Evolutionary conservation across 2,329 filamentous ascomycete genomes (phyloP), one percentile per base, ranked within the genome.

Genomic region (Fusarium nurragi): DNA sequence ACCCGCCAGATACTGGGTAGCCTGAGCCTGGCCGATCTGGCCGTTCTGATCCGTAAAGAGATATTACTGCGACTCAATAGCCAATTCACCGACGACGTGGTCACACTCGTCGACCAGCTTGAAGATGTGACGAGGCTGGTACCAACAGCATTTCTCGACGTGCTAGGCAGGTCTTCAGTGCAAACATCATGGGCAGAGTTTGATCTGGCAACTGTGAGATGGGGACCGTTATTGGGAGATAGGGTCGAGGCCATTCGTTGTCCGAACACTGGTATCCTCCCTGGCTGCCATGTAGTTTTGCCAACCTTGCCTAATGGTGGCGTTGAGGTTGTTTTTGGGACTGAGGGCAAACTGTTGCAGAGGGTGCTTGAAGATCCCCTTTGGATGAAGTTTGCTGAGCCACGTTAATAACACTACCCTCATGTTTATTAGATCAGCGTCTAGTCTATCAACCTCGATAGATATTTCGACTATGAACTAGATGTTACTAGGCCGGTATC

Each of bases 111-210:
- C 3, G 28, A 57, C 1, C 28, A 46, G 10, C 23, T 65, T 9
- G 48, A 56, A n/a, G 43, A 65, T 21, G 60, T 51, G 2, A 54
- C 53, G 0, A 50, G 44, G 32, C 36, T 65, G 4, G 45, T 54
- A 2, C 54, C 62, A 7, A 65, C 55, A 3, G 59, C 62, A 2
- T 65, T 65, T n/a, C 34, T 54, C 3, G 62, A 65, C 13, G 54
- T 65, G 1, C 59, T 58, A 0, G 62, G 59, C 0, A 39, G 30
- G 5, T 21, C 14, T 6, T 65, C 46, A 28, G 62, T 64, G 13
- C 54, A 65, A 18, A 60, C 62, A 0, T 64, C 59, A 3, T 65
- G 54, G 62, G 18, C 41, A 5, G 49, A 63, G 8, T 64, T 65
- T 5, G 39, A 60, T 19, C 16, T 65, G 2, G 32, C 34, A 2